phyloP scores from a whole-genome alignment of 75 land plant genomes.

The Azolla pinnata region DNA sequence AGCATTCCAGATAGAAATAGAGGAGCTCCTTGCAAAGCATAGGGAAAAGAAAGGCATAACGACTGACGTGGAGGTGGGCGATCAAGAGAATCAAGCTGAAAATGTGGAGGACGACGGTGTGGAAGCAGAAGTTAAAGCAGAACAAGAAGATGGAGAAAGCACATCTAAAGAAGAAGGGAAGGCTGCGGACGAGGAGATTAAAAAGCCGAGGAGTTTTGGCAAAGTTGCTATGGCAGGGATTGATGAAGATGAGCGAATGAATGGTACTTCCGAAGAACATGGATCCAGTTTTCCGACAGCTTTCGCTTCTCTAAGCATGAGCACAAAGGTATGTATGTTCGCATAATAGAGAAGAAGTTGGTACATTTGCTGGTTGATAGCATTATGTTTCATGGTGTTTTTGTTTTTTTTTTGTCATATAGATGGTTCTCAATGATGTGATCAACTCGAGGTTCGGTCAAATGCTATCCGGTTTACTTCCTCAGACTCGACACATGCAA shows the following conservation, averaged over 20 bases:
- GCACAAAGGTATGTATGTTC: neutral
- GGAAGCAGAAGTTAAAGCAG: constrained; percentile 20
- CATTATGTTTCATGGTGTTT: too few relatives aligned
- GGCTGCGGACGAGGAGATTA: constrained; percentile 29
- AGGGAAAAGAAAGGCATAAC: too few relatives aligned
- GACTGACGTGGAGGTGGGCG: constrained; percentile 16
- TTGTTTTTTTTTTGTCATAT: too few relatives aligned
- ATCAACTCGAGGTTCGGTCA: too few relatives aligned
- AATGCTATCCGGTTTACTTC: too few relatives aligned
- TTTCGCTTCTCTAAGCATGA: constrained; percentile 8
- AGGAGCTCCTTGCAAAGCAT: constrained; percentile 1
- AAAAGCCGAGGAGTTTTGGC: constrained; percentile 39
- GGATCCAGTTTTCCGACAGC: neutral
- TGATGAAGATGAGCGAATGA: constrained; percentile 9
- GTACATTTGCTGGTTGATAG: too few relatives aligned
- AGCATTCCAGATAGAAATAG: constrained; percentile 2
- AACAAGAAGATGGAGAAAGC: constrained; percentile 19
- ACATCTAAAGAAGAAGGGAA: neutral
- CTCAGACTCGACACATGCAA: too few relatives aligned
- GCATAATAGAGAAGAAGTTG: too few relatives aligned
- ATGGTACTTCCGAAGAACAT: constrained; percentile 2
- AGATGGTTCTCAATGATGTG: too few relatives aligned
- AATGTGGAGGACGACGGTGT: constrained; percentile 13
- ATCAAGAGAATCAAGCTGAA: constrained; percentile 2
- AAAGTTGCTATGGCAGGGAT: constrained; percentile 4